A percentile compares a stretch with the other conserved stretches of the same genome.
These are phyloP conservation scores for Lentinula guzmanii DNA, from an alignment of 768 basidiomycete species.

Conservation along the genomic window DNA sequence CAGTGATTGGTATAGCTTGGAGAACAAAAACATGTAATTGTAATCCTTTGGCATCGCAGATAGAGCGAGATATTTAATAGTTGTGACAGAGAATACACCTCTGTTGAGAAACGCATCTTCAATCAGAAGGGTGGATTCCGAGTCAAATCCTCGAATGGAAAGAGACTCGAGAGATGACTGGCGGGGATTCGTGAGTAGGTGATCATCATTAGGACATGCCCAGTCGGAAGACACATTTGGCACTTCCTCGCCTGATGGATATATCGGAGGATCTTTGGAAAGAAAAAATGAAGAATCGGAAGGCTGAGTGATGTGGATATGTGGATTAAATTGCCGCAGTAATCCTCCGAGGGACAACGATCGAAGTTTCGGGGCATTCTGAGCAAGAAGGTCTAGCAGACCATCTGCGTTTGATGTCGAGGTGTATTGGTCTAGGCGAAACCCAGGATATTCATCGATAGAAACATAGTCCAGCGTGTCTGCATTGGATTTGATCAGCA, in stretches of 20 bases:
- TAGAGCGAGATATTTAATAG: neutral
- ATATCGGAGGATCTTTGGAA: neutral
- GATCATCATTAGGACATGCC: too few species aligned
- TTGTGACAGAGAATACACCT: neutral
- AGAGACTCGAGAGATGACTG: neutral
- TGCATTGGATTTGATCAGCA: neutral
- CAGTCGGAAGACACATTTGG: neutral
- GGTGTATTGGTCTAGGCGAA: neutral
- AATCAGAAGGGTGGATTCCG: neutral
- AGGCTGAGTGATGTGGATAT: neutral
- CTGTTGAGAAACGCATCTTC: neutral
- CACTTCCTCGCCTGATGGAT: neutral
- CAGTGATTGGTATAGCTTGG: neutral
- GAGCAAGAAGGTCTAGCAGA: neutral
- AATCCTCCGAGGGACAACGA: neutral
- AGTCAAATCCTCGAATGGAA: neutral
- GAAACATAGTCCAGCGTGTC: neutral
- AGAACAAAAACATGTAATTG: neutral
- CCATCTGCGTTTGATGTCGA: neutral
- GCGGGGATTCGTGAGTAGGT: rapidly evolving
- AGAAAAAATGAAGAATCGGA: neutral
- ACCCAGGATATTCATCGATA: conserved; percentile 4
- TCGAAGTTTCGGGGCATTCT: neutral
- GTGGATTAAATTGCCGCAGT: neutral
- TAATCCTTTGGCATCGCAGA: neutral